phyloP scores from a whole-genome alignment of 1,284 basidiomycete species.

The Irpex lacteus region DNA sequence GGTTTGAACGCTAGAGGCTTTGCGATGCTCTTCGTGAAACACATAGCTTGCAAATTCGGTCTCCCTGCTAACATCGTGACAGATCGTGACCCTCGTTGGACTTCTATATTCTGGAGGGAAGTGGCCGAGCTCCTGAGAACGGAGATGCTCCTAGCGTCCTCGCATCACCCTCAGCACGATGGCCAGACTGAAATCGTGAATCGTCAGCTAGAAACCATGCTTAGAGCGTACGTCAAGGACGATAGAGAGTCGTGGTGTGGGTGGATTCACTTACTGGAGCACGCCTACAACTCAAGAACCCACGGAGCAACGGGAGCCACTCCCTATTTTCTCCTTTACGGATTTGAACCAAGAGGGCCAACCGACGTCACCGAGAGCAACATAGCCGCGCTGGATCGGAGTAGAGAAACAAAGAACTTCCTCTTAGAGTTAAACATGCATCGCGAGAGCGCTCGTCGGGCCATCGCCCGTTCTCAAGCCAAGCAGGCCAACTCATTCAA shows the following conservation, averaged over 20 bases:
- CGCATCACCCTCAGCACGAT: conserved; percentile 22
- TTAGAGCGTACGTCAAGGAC: background rate
- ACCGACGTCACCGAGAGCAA: background rate
- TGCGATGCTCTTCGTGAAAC: conserved; percentile 19
- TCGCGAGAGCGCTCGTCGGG: conserved; percentile 14
- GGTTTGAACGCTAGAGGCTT: conserved; percentile 13
- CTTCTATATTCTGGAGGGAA: conserved; percentile 24
- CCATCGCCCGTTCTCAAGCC: conserved; percentile 16
- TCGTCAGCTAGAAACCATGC: conserved; percentile 12
- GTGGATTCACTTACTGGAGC: background rate
- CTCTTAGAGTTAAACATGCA: conserved; percentile 4
- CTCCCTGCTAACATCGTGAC: conserved; percentile 25
- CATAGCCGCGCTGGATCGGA: background rate
- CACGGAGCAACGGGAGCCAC: background rate
- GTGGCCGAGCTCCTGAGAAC: conserved; percentile 17
- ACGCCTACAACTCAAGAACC: background rate
- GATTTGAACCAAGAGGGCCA: background rate
- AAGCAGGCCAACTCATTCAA: conserved; percentile 11
- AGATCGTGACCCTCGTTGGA: conserved; percentile 27
- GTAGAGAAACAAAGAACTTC: background rate
- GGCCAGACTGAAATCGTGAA: conserved; percentile 20
- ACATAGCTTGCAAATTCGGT: conserved; percentile 20
- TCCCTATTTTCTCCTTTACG: background rate
- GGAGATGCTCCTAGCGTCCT: conserved; percentile 24
- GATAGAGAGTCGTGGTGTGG: background rate